Evolutionary conservation across 2,329 filamentous ascomycete species (phyloP).

Genomic region (Stylonectria norvegica): DNA sequence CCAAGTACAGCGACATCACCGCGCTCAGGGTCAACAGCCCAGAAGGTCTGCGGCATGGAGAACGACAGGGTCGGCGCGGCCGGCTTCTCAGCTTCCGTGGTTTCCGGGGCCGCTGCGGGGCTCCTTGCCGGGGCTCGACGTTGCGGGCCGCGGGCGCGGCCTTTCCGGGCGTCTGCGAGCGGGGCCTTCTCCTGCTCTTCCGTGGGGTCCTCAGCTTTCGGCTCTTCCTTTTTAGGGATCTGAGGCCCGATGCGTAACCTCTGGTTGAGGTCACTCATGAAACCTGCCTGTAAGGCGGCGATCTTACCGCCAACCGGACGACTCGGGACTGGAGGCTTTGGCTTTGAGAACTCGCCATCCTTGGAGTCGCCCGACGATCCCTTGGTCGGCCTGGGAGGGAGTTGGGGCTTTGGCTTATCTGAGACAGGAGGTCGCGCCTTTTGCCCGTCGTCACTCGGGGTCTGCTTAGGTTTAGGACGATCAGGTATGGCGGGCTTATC

Average conservation of each 20-base stretch:
- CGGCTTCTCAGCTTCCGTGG: constrained; percentile 25
- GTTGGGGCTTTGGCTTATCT: constrained; percentile 55
- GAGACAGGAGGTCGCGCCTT: constrained; percentile 44
- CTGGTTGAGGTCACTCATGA: constrained; percentile 90
- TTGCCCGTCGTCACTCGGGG: constrained; percentile 34
- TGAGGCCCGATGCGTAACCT: constrained; percentile 84
- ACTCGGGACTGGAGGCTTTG: constrained; percentile 77
- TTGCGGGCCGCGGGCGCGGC: constrained; percentile 82
- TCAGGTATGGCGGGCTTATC: constrained; percentile 48
- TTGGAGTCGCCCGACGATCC: constrained; percentile 37
- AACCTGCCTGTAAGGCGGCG: constrained; percentile 83
- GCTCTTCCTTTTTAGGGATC: constrained; percentile 70
- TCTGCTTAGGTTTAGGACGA: constrained; percentile 52
- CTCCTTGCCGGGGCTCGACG: constrained; percentile 63
- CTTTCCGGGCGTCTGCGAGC: constrained; percentile 85
- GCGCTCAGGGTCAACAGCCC: constrained; percentile 51
- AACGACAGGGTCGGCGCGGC: constrained; percentile 43
- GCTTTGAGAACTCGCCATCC: constrained; percentile 52
- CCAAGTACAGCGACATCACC: constrained; percentile 36
- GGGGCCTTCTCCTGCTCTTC: constrained; percentile 69
- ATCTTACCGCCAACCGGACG: constrained; percentile 82
- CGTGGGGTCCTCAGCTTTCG: constrained; percentile 49
- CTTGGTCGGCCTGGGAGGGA: constrained; percentile 63
- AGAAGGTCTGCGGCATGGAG: constrained; percentile 46
- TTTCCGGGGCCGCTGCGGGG: constrained; percentile 35